These are phyloP conservation scores for Kodamaea sp. DNA, from an alignment of 1,139 yeast species.

Conservation along the genomic window DNA sequence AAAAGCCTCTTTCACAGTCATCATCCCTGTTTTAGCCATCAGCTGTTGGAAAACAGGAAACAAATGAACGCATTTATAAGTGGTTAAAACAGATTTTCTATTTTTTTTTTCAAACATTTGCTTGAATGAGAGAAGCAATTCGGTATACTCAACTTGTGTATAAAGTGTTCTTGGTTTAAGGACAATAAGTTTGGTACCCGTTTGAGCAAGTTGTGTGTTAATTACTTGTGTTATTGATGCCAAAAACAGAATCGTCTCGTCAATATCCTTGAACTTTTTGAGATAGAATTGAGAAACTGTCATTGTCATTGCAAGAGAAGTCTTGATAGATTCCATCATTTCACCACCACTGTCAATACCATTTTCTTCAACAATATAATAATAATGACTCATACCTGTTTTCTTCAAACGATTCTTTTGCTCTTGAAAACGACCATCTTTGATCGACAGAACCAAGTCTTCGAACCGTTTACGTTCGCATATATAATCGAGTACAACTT, in stretches of 20 bases:
- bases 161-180: slow-evolving; percentile 49
- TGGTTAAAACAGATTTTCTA: slow-evolving; percentile 5
- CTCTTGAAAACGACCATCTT: slow-evolving; percentile 83
- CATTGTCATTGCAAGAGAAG: slow-evolving; percentile 72
- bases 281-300: slow-evolving; percentile 65
- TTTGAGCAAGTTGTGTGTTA: slow-evolving; percentile 27
- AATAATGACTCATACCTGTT: slow-evolving; percentile 64
- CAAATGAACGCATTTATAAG: slow-evolving; percentile 56
- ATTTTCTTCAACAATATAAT: slow-evolving; percentile 81
- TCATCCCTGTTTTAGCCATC: slow-evolving; percentile 65
- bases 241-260: slow-evolving; percentile 69
- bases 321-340: slow-evolving; percentile 65
- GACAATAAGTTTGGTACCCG: slow-evolving; percentile 37
- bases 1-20: slow-evolving; percentile 74
- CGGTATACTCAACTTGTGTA: slow-evolving; percentile 51
- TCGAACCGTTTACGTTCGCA: slow-evolving; percentile 87
- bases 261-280: slow-evolving; percentile 65
- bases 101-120: slow-evolving; percentile 32
- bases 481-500: slow-evolving; percentile 72
- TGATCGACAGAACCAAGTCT: slow-evolving; percentile 77
- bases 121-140: slow-evolving; percentile 39
- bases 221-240: slow-evolving; percentile 54
- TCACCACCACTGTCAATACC: slow-evolving; percentile 34
- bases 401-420: slow-evolving; percentile 74
- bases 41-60: slow-evolving; percentile 65